phyloP scores from a whole-genome alignment of 345 rosid genomes.

The Bretschneidera sinensis region DNA sequence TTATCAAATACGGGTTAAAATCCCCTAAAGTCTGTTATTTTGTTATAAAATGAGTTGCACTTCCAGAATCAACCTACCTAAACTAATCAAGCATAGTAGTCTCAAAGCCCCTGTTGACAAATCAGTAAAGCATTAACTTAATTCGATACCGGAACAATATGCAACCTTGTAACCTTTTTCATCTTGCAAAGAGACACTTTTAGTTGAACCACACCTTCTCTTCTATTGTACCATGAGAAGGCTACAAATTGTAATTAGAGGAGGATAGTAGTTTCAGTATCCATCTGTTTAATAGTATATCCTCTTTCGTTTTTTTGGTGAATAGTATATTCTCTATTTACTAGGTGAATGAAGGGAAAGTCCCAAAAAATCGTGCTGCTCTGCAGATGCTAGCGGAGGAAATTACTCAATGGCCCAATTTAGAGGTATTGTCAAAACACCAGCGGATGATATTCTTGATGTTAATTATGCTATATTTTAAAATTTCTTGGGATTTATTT shows the following conservation, averaged over 20 bases:
- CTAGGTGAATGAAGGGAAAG: conserved; percentile 81
- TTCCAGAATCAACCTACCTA: not conserved
- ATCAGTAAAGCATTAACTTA: not conserved
- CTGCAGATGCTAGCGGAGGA: conserved; percentile 77
- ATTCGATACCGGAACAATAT: too few relatives aligned
- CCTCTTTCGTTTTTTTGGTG: not conserved
- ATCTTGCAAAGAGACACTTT: too few relatives aligned
- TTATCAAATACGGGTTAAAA: not conserved
- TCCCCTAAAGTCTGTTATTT: too few relatives aligned
- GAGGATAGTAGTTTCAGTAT: not conserved
- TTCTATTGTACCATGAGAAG: not conserved
- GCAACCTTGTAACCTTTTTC: too few relatives aligned
- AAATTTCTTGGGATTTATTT: not conserved
- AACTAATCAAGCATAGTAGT: not conserved
- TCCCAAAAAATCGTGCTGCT: conserved; percentile 67
- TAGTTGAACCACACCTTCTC: not conserved
- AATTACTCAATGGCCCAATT: conserved; percentile 84
- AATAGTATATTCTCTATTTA: conserved; percentile 11
- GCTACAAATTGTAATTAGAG: not conserved
- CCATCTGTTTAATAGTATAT: not conserved
- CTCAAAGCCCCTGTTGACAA: not conserved
- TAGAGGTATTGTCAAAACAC: conserved; percentile 48
- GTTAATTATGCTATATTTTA: not conserved
- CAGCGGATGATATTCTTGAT: not conserved
- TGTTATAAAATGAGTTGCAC: too few relatives aligned